phyloP scores from a whole-genome alignment of 2,329 filamentous ascomycete species.

The Nothophoma quercina region DNA sequence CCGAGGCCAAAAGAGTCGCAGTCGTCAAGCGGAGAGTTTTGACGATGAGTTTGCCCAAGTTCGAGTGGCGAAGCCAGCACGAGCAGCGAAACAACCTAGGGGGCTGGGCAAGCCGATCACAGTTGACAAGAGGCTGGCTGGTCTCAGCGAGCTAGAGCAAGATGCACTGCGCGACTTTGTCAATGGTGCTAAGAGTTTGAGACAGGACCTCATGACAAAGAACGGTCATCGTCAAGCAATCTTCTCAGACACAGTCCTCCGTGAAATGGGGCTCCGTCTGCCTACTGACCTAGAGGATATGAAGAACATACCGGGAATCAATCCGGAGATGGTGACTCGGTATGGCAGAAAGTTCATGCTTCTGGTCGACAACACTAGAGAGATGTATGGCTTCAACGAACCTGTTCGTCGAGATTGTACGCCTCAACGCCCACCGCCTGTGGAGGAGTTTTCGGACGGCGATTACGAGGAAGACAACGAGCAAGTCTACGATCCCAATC shows the following conservation, averaged over 20 bases:
- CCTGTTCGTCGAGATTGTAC: conserved; percentile 26
- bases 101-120: conserved; percentile 66
- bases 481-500: conserved; percentile 57
- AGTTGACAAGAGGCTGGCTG: conserved; percentile 61
- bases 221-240: conserved; percentile 64
- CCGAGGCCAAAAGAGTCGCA: conserved; percentile 37
- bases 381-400: conserved; percentile 26
- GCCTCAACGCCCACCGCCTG: conserved; percentile 22
- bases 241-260: conserved; percentile 74
- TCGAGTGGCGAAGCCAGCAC: conserved; percentile 44
- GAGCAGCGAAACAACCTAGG: conserved; percentile 46
- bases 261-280: conserved; percentile 76
- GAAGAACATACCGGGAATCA: conserved; percentile 68
- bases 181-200: conserved; percentile 64
- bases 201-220: conserved; percentile 68
- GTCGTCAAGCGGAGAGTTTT: conserved; percentile 48
- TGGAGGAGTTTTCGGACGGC: conserved; percentile 44
- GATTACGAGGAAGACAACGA: conserved; percentile 50
- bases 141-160: conserved; percentile 66
- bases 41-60: conserved; percentile 55
- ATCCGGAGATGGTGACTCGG: conserved; percentile 66
- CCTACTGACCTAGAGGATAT: conserved; percentile 69
- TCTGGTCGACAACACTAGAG: conserved; percentile 57
- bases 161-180: conserved; percentile 72
- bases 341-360: conserved; percentile 69